Conservation (phyloP, 1,284 basidiomycete genomes). For the Boletellus deceptivus region DNA sequence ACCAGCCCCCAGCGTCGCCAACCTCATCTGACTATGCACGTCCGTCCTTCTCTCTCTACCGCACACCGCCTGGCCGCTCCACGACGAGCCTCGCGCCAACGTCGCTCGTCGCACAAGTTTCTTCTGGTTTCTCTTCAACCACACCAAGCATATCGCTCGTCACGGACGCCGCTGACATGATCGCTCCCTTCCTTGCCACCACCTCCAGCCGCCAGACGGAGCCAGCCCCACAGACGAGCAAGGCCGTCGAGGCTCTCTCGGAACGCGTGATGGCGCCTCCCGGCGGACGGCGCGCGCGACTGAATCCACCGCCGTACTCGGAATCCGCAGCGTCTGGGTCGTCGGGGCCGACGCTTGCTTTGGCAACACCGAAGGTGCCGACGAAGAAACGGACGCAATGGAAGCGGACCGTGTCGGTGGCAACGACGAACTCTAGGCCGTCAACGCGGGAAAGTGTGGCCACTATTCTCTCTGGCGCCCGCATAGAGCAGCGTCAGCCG, state of each 20-base stretch:
- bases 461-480: not conserved
- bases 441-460: conserved; percentile 4
- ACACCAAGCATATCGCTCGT: not conserved
- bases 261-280: conserved; percentile 4
- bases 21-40: not conserved
- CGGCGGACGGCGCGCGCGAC: conserved; percentile 10
- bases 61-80: conserved; percentile 12
- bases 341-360: not conserved
- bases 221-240: not conserved
- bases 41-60: not conserved
- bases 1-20: not conserved
- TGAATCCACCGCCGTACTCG: conserved; percentile 29
- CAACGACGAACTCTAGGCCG: conserved; percentile 4
- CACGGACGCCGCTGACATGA: conserved; percentile 21
- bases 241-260: conserved; percentile 6
- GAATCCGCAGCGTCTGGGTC: not conserved
- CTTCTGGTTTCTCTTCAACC: not conserved
- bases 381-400: conserved; percentile 2
- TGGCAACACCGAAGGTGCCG: not conserved
- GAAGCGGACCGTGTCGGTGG: conserved; percentile 5
- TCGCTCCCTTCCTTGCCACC: conserved; percentile 23
- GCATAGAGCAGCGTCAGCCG: not conserved
- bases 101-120: not conserved
- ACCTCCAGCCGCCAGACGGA: conserved; percentile 4
- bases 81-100: conserved; percentile 7